Percentiles rank a stretch among this genome's conserved stretches.
Evolutionary conservation across 805 yeast species (phyloP).

Genomic region (Saturnispora sanitii): DNA sequence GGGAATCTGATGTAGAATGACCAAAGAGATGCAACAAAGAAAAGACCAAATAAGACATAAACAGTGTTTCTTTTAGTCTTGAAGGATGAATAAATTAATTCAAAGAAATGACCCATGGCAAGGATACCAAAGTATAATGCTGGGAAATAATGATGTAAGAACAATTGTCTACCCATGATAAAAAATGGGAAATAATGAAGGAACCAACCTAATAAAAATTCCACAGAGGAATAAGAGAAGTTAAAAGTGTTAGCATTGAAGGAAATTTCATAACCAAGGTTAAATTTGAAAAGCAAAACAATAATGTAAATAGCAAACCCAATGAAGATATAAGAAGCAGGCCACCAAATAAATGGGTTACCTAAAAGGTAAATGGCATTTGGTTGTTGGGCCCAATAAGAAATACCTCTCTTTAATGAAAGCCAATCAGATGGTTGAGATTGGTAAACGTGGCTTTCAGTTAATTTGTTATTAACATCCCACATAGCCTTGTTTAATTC

Average conservation of each 20-base stretch:
- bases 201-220: conserved; percentile 60
- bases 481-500: conserved; percentile 72
- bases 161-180: conserved; percentile 87
- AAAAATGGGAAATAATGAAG: conserved; percentile 67
- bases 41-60: conserved; percentile 35
- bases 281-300: conserved; percentile 51
- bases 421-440: conserved; percentile 73
- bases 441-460: conserved; percentile 61
- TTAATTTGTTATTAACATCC: conserved; percentile 61
- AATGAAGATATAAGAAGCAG: conserved; percentile 43
- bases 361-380: conserved; percentile 61
- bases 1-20: conserved; percentile 61
- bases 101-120: conserved; percentile 27
- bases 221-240: conserved; percentile 53
- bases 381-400: conserved; percentile 58
- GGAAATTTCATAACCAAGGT: conserved; percentile 38
- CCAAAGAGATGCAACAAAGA: conserved; percentile 40
- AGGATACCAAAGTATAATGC: conserved; percentile 66
- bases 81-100: conserved; percentile 23
- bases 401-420: conserved; percentile 63
- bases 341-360: conserved; percentile 76
- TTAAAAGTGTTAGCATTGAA: conserved; percentile 47
- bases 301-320: conserved; percentile 41
- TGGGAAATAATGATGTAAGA: conserved; percentile 89
- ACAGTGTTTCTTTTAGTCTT: conserved; percentile 34